Percentiles rank a stretch among this genome's conserved stretches.
These are phyloP conservation scores for Phytophthora hibernalis DNA, from an alignment of 352 stramenopile species.

Conservation along the genomic window DNA sequence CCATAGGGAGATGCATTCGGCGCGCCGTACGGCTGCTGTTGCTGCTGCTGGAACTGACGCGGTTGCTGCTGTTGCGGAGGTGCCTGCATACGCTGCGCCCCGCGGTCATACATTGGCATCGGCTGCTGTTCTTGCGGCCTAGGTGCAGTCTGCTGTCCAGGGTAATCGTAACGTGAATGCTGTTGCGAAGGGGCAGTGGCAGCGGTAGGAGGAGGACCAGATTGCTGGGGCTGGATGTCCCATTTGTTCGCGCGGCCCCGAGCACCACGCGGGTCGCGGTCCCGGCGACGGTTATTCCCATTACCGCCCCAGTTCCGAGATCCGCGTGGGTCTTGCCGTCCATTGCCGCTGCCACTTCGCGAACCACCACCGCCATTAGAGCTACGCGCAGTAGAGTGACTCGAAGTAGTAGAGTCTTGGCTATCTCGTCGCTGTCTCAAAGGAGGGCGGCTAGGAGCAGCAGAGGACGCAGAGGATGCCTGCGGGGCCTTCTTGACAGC, in stretches of 20 bases:
- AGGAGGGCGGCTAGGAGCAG: constrained; percentile 19
- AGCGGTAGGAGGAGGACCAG: constrained; percentile 23
- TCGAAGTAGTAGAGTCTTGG: constrained; percentile 46
- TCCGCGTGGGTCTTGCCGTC: constrained; percentile 34
- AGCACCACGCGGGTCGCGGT: constrained; percentile 41
- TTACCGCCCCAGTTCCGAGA: constrained; percentile 36
- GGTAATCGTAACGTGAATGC: constrained; percentile 42
- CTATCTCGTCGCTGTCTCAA: constrained; percentile 36
- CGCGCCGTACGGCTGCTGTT: constrained; percentile 34
- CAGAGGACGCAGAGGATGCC: constrained; percentile 15
- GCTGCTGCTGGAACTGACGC: constrained; percentile 42
- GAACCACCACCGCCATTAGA: constrained; percentile 35
- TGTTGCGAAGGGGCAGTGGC: constrained; percentile 25
- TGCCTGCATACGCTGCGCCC: constrained; percentile 33
- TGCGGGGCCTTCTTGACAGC: constrained; percentile 33
- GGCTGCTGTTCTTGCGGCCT: constrained; percentile 35
- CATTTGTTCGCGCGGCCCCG: constrained; percentile 45
- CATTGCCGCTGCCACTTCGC: constrained; percentile 25
- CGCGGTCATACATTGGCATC: constrained; percentile 42
- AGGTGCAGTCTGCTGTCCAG: constrained; percentile 39
- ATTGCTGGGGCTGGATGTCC: constrained; percentile 43
- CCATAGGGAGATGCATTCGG: constrained; percentile 34
- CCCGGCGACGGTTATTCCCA: constrained; percentile 34
- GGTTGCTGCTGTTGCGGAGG: constrained; percentile 31
- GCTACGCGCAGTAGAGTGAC: constrained; percentile 48